Evolutionary conservation across 2,329 filamentous ascomycete species (phyloP).

Genomic region (Reticulascus tulasneorum): DNA sequence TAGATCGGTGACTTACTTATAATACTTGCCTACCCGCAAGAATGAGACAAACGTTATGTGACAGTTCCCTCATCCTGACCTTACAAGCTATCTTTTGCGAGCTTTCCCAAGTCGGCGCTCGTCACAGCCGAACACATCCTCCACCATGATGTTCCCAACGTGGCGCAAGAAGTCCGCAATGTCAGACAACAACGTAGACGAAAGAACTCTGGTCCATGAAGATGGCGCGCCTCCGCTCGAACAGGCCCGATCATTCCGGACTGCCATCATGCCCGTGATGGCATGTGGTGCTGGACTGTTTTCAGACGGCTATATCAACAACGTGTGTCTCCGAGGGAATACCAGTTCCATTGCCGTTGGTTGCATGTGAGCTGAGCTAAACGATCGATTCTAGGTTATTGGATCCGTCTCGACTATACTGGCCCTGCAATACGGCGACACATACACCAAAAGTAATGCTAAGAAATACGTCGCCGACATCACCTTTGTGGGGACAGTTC

Average conservation of each 20-base stretch:
- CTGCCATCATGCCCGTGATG: slow-evolving; percentile 59
- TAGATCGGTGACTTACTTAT: no score
- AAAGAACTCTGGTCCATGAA: no score
- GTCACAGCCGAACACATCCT: no score
- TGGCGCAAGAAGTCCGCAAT: no score
- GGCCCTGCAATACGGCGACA: slow-evolving; percentile 58
- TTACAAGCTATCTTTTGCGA: no score
- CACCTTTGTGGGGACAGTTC: slow-evolving; percentile 80
- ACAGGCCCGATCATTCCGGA: slow-evolving; percentile 4
- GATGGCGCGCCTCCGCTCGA: slow-evolving; percentile 1
- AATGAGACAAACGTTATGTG: no score
- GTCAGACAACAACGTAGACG: no score
- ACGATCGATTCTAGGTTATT: slow-evolving; percentile 58
- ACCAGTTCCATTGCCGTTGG: neutral
- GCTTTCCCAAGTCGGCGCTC: no score
- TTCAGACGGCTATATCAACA: slow-evolving; percentile 89
- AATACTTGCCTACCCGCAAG: no score
- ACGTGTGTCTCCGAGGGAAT: slow-evolving; percentile 43
- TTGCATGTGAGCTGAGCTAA: slow-evolving; percentile 2
- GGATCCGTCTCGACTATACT: slow-evolving; percentile 82
- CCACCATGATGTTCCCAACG: no score
- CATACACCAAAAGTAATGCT: slow-evolving; percentile 67
- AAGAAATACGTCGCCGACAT: slow-evolving; percentile 75
- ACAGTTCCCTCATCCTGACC: no score
- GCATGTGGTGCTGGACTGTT: slow-evolving; percentile 89